Percentiles rank a stretch among this genome's conserved stretches.
Evolutionary conservation across 2,329 filamentous ascomycete genomes (phyloP).

Genomic region (Paecilomyces niveus): DNA sequence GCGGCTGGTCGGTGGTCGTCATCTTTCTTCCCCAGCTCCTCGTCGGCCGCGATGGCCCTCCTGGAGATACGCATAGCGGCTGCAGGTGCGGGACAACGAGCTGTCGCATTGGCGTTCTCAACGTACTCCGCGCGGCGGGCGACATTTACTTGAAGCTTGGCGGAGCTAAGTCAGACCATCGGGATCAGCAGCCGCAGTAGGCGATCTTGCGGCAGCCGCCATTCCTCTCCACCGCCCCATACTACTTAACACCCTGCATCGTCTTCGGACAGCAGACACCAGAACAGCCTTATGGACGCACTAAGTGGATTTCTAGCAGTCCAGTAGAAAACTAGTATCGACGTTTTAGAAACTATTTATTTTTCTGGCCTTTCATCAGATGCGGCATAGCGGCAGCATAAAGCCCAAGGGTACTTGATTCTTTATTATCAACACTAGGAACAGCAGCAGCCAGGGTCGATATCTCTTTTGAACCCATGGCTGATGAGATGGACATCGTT

Average conservation of each 20-base stretch:
- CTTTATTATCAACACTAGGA: background rate
- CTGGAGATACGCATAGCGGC: constrained; percentile 32
- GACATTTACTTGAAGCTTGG: background rate
- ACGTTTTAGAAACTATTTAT: background rate
- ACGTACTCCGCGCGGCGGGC: background rate
- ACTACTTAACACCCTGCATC: background rate
- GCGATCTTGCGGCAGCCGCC: background rate
- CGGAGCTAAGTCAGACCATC: background rate
- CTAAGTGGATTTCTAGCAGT: background rate
- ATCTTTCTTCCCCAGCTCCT: constrained; percentile 59
- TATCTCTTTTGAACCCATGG: constrained; percentile 16
- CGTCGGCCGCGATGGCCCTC: constrained; percentile 46
- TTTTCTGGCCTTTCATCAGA: background rate
- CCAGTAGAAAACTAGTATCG: background rate
- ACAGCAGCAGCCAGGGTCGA: background rate
- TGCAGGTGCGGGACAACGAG: constrained; percentile 6
- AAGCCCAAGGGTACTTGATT: background rate
- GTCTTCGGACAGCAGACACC: background rate
- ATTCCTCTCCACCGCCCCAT: background rate
- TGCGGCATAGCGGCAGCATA: background rate
- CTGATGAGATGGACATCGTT: constrained; percentile 40
- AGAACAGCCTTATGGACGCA: background rate
- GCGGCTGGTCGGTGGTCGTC: constrained; percentile 48
- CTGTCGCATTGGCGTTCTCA: constrained; percentile 5
- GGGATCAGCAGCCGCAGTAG: background rate